Evolutionary conservation across 305 asterid species (phyloP).

Genomic region (Fraxinus ornus): DNA sequence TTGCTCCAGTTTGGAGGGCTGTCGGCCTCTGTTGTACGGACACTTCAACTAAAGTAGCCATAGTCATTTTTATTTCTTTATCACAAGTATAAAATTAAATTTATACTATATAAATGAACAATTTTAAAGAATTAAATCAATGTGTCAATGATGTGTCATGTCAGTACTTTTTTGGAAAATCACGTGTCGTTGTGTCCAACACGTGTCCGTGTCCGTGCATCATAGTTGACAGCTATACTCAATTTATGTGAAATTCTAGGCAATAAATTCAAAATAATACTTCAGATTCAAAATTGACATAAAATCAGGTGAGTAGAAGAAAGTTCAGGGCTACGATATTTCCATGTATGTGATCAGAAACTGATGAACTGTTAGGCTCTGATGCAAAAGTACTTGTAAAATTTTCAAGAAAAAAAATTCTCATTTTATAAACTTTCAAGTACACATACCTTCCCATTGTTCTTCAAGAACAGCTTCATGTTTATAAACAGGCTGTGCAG

Average conservation of each 20-base stretch:
- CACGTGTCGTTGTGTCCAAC: too few species aligned
- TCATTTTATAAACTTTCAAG: conserved; percentile 5
- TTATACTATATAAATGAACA: not conserved
- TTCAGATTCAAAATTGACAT: not conserved
- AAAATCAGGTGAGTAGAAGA: not conserved
- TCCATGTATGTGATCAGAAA: not conserved
- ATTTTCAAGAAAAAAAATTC: conserved; percentile 1
- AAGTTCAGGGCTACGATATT: not conserved
- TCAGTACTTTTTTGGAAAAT: not conserved
- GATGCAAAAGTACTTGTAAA: conserved; percentile 13
- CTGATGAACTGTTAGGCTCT: not conserved
- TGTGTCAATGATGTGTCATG: not conserved
- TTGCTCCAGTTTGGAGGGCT: not conserved
- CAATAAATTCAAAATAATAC: not conserved
- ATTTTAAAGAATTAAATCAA: not conserved
- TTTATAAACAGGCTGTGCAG: conserved; percentile 94
- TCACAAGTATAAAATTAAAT: too few species aligned
- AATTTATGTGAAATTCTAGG: not conserved
- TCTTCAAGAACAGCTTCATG: conserved; percentile 73
- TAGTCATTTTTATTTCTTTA: not conserved
- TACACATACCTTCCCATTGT: conserved; percentile 43
- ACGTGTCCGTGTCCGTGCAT: not conserved
- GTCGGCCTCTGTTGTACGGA: not conserved
- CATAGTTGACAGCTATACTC: not conserved
- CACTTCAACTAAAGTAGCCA: not conserved